These are phyloP conservation scores for Cryptococcus floricola DNA, from an alignment of 1,284 basidiomycete species.

Conservation along the genomic window DNA sequence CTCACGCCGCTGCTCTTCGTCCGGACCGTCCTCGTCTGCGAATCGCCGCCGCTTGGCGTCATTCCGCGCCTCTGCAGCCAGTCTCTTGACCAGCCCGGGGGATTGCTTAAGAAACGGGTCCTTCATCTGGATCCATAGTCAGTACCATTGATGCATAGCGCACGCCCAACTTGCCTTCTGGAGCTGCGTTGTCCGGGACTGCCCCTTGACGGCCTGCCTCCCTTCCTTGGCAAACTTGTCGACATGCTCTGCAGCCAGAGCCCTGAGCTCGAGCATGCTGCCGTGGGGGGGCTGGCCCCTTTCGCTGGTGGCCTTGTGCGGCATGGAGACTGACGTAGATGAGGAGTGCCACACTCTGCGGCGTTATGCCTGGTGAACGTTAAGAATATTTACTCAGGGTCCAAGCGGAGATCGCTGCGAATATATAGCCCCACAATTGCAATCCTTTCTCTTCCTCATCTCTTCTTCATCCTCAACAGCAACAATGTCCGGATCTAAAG, in stretches of 20 bases:
- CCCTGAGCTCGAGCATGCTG: slow-evolving; percentile 44
- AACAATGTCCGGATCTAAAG: slow-evolving; percentile 20
- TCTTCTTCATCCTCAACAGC: slow-evolving; percentile 2
- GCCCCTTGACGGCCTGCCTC: slow-evolving; percentile 33
- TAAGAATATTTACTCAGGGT: neutral
- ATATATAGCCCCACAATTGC: neutral
- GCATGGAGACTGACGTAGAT: neutral
- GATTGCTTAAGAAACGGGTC: slow-evolving; percentile 46
- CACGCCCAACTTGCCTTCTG: slow-evolving; percentile 12
- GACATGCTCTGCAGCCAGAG: slow-evolving; percentile 47
- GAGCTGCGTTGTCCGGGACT: slow-evolving; percentile 10
- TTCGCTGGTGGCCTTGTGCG: neutral
- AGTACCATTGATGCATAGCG: neutral
- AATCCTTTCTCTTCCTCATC: slow-evolving; percentile 7
- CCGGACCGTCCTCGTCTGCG: slow-evolving; percentile 31
- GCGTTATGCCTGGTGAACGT: neutral
- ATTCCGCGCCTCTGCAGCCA: slow-evolving; percentile 43
- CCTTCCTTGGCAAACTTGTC: slow-evolving; percentile 46
- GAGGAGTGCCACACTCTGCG: neutral
- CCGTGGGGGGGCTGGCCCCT: slow-evolving; percentile 27
- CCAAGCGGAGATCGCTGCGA: neutral
- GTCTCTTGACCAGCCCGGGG: slow-evolving; percentile 43
- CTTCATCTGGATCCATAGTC: slow-evolving; percentile 14
- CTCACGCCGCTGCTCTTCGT: slow-evolving; percentile 38
- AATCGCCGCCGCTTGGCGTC: slow-evolving; percentile 40